Evolutionary conservation across 768 basidiomycete species (phyloP), one percentile per base, ranked within the genome.

Genomic region (Lentinula detonsa): DNA sequence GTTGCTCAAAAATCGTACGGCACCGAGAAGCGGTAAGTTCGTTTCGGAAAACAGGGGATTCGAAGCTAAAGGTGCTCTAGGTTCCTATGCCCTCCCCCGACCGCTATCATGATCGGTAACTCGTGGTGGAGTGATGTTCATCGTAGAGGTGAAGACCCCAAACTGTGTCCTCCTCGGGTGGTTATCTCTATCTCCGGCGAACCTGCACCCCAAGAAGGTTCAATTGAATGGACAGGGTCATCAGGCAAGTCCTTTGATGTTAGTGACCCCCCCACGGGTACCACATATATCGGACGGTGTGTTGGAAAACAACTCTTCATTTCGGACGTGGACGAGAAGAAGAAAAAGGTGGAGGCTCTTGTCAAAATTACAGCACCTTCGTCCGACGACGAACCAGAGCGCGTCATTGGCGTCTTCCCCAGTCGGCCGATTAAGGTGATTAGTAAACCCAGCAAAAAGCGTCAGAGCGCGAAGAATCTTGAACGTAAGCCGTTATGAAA

Each of bases 1-100:
- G 95, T 98, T 34, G 96, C 93, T 3, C 96, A 98, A 78, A 96
- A 98, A 71, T 94, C 92, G 8, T 98, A 98, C 70, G 95, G 95
- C 40, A 94, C 90, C 16, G 95, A 98, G 73, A 97, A 97, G 73
- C 83, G 95, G 90, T 90, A 63, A 50, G 79, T 68, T 42, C 31
- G 16, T 9, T 7, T 7, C 1, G 40, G 37, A 23, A 18, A 54
- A 35, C 10, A 9, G n/a, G 9, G 5, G 7, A 39, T 13, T 18
- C 10, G 8, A 43, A 13, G 13, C 23, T 51, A 6, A 33, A 9
- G 34, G 3, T 16, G 16, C 23, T 51, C 15, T 31, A 90, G 88
- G 48, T 96, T 95, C 82, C 82, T 95, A 39, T 96, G 93, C 70
- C 94, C 92, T 7, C 95, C 91, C 59, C 95, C 95, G 8, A 95